Conservation (phyloP, 805 yeast species). For the Starmerella riodocensis region DNA sequence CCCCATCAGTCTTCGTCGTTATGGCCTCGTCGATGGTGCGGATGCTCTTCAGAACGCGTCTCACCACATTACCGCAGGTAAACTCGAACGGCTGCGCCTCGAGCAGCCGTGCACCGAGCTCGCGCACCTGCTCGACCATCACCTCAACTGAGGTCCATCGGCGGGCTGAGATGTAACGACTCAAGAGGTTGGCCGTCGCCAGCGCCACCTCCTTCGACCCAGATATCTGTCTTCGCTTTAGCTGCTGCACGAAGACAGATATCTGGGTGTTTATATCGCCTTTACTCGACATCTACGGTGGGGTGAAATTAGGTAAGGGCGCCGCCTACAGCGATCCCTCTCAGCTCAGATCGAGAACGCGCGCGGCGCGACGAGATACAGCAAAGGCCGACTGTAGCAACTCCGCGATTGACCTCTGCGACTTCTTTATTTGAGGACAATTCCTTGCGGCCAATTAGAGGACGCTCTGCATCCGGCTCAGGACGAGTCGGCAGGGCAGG, state of each 20-base stretch:
- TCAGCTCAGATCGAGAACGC: no score
- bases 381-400: no score
- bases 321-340: no score
- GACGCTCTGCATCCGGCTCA: no score
- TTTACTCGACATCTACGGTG: slow-evolving; percentile 22
- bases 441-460: no score
- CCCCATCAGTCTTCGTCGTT: slow-evolving; percentile 6
- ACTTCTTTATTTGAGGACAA: no score
- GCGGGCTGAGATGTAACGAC: slow-evolving; percentile 78
- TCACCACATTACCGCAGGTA: slow-evolving; percentile 76
- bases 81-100: slow-evolving; percentile 83
- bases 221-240: slow-evolving; percentile 71
- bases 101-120: slow-evolving; percentile 50
- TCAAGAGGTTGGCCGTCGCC: slow-evolving; percentile 72
- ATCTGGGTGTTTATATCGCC: slow-evolving; percentile 26
- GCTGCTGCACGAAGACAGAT: slow-evolving; percentile 26
- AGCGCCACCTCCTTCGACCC: slow-evolving; percentile 77
- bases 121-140: slow-evolving; percentile 55
- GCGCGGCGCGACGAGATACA: no score
- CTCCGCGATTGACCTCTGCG: no score
- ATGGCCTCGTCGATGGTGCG: slow-evolving; percentile 65
- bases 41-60: slow-evolving; percentile 74
- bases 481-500: no score
- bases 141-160: slow-evolving; percentile 74
- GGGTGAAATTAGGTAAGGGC: background rate